Evolutionary conservation across 179 eudicot genomes (phyloP).

Genomic region (Sideroxylon spinosum): DNA sequence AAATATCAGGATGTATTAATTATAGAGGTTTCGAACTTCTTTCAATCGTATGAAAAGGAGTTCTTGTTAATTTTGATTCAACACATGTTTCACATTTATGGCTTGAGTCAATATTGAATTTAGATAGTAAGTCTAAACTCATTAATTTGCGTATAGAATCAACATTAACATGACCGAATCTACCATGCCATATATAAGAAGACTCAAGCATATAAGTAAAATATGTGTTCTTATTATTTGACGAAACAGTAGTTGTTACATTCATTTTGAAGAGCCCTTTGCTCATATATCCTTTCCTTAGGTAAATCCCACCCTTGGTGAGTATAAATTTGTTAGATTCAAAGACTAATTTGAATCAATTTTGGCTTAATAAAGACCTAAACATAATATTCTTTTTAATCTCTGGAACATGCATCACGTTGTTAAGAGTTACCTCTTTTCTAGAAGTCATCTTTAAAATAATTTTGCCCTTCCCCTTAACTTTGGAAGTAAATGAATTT

Average conservation of each 20-base stretch:
- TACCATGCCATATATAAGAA: slow-evolving; percentile 6
- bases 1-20: too few species aligned
- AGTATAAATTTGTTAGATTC: not conserved
- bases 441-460: not conserved
- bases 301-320: not conserved
- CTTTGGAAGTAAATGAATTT: not conserved
- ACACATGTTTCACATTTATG: slow-evolving; percentile 1
- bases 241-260: too few species aligned
- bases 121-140: not conserved
- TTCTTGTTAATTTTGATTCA: not conserved
- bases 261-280: not conserved
- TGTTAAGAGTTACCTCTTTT: slow-evolving; percentile 4
- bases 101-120: not conserved
- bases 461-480: not conserved
- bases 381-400: not conserved
- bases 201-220: not conserved
- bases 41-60: not conserved
- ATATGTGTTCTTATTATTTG: not conserved
- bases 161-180: slow-evolving; percentile 10
- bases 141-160: not conserved
- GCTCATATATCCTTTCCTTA: not conserved
- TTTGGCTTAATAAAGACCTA: not conserved
- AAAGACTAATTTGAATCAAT: not conserved
- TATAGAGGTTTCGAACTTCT: not conserved
- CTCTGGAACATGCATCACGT: slow-evolving; percentile 9